Percentiles rank a stretch among this genome's conserved stretches.
Evolutionary conservation across 495 filamentous ascomycete genomes (phyloP).

Genomic region (Trichoderma virens): DNA sequence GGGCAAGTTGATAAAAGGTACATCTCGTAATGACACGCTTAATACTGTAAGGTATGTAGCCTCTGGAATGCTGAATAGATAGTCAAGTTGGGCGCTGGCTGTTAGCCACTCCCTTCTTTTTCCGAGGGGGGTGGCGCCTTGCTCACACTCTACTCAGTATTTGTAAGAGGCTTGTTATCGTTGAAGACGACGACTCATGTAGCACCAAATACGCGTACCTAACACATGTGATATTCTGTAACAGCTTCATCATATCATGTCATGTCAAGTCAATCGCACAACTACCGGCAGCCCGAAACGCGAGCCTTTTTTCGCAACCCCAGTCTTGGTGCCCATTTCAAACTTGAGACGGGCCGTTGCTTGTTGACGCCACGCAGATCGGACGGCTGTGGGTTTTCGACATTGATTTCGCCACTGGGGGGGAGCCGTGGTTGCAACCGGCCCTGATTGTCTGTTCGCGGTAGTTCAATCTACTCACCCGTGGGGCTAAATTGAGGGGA

Average conservation of each 20-base stretch:
- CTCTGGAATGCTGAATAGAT: too few relatives aligned
- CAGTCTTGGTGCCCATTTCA: not conserved
- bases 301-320: not conserved
- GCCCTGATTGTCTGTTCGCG: not conserved
- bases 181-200: not conserved
- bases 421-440: not conserved
- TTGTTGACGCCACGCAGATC: constrained; percentile 6
- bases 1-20: too few relatives aligned
- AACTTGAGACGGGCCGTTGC: not conserved
- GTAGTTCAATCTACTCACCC: not conserved
- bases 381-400: not conserved
- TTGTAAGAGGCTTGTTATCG: too few relatives aligned
- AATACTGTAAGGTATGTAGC: too few relatives aligned
- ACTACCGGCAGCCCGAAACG: not conserved
- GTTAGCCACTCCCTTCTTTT: not conserved
- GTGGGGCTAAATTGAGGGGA: not conserved
- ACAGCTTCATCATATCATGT: not conserved
- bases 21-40: too few relatives aligned
- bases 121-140: not conserved
- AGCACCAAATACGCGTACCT: not conserved
- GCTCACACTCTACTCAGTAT: not conserved
- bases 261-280: not conserved
- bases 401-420: too few relatives aligned
- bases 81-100: too few relatives aligned
- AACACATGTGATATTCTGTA: not conserved